Evolutionary conservation across 352 stramenopile species (phyloP).

Genomic region (Globisporangium recalcitrans): DNA sequence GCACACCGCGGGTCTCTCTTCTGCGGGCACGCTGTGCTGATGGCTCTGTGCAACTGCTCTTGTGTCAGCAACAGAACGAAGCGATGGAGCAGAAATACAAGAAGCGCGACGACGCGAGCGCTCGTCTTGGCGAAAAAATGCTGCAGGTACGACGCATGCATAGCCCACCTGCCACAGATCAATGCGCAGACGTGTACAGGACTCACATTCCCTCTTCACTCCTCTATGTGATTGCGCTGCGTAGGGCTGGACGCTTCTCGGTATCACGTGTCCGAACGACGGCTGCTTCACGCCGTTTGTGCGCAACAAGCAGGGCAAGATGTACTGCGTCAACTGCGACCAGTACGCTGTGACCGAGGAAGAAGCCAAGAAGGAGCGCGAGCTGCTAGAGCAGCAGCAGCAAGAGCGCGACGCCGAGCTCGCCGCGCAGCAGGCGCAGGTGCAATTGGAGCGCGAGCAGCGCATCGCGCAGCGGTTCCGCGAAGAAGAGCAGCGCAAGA

Average conservation of each 20-base stretch:
- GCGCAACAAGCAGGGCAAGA: constrained; percentile 71
- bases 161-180: neutral
- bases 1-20: neutral
- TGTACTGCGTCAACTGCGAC: constrained; percentile 75
- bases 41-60: neutral
- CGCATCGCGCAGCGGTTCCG: constrained; percentile 63
- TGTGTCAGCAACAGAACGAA: constrained; percentile 7
- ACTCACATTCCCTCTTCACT: neutral
- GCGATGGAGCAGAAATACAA: constrained; percentile 36
- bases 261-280: constrained; percentile 51
- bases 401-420: constrained; percentile 39
- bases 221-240: neutral
- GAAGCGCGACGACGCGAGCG: constrained; percentile 72
- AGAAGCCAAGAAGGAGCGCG: constrained; percentile 50
- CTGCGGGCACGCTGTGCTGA: neutral
- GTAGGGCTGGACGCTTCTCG: constrained; percentile 77
- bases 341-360: constrained; percentile 75
- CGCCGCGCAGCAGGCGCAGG: constrained; percentile 30
- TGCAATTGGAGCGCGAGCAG: constrained; percentile 29
- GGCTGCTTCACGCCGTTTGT: constrained; percentile 78
- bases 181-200: neutral
- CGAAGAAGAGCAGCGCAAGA: constrained; percentile 55
- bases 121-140: constrained; percentile 75
- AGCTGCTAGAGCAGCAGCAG: constrained; percentile 32
- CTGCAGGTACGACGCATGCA: constrained; percentile 37